phyloP scores from a whole-genome alignment of 2,329 filamentous ascomycete genomes.

The Arthrinium puccinioides region DNA sequence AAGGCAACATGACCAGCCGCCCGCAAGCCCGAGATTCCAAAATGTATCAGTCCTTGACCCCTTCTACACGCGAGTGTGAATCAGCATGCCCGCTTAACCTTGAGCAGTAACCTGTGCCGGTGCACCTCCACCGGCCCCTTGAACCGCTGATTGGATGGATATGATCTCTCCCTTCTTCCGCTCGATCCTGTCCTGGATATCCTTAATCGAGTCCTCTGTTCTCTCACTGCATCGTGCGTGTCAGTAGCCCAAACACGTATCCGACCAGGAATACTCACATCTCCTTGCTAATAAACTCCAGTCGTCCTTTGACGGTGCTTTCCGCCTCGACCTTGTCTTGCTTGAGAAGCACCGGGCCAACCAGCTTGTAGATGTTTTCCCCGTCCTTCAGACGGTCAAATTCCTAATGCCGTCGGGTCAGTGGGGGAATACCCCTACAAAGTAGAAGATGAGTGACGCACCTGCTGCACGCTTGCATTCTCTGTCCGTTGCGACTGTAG shows the following conservation, averaged over 20 bases:
- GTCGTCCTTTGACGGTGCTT: slow-evolving; percentile 79
- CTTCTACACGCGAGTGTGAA: no score
- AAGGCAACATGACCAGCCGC: no score
- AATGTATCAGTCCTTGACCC: no score
- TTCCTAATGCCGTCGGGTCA: no score
- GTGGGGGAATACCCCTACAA: no score
- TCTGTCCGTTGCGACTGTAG: slow-evolving; percentile 92
- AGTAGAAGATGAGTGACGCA: no score
- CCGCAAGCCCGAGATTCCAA: no score
- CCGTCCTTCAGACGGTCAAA: slow-evolving; percentile 72
- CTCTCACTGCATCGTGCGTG: slow-evolving; percentile 11
- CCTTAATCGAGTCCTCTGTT: slow-evolving; percentile 44
- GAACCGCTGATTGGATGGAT: slow-evolving; percentile 43
- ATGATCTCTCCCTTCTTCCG: slow-evolving; percentile 55
- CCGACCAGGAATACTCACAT: slow-evolving; percentile 54
- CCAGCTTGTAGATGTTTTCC: slow-evolving; percentile 91
- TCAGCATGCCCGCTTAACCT: slow-evolving; percentile 9
- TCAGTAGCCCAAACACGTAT: background rate
- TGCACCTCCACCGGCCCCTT: slow-evolving; percentile 28
- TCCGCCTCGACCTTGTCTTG: slow-evolving; percentile 88
- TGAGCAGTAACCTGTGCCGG: slow-evolving; percentile 21
- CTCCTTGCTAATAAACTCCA: slow-evolving; percentile 91
- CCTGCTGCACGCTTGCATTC: slow-evolving; percentile 80
- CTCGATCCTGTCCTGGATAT: slow-evolving; percentile 48
- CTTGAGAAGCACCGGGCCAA: slow-evolving; percentile 88